Conservation (phyloP, 352 stramenopile genomes). For the Phytophthora hybrid region DNA sequence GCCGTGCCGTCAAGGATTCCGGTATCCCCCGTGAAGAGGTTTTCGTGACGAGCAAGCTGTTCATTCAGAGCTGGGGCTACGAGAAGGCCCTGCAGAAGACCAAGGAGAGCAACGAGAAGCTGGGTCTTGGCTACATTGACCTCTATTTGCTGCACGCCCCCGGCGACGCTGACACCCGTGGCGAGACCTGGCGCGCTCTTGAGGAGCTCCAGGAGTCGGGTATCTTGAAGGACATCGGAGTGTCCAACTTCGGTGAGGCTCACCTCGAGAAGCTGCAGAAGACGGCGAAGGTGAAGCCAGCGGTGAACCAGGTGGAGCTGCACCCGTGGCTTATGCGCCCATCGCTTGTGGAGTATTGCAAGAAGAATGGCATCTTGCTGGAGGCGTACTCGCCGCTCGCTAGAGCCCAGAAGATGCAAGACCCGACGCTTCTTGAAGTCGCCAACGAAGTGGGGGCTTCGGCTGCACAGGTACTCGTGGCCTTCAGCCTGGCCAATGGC, state of each 20-base stretch:
- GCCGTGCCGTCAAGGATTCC: conserved; percentile 71
- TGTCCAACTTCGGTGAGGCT: conserved; percentile 90
- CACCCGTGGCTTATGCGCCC: conserved; percentile 73
- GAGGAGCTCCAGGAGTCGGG: conserved; percentile 62
- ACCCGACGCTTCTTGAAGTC: conserved; percentile 43
- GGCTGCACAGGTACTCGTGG: conserved; percentile 60
- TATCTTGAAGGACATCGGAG: conserved; percentile 82
- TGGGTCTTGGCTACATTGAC: conserved; percentile 85
- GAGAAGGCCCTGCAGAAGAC: conserved; percentile 63
- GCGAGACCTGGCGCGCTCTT: conserved; percentile 61
- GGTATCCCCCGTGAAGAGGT: conserved; percentile 74
- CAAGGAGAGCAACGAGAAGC: conserved; percentile 55
- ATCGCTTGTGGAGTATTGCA: conserved; percentile 70
- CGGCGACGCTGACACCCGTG: conserved; percentile 46
- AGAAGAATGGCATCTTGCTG: conserved; percentile 54
- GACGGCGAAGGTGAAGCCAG: conserved; percentile 60
- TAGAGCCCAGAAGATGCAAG: conserved; percentile 6
- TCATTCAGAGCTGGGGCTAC: conserved; percentile 67
- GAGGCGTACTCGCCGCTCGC: conserved; percentile 71
- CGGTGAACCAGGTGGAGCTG: conserved; percentile 87
- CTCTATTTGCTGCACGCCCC: conserved; percentile 81
- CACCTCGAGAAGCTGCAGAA: conserved; percentile 85
- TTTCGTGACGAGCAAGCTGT: conserved; percentile 89
- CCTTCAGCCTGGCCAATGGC: conserved; percentile 59
- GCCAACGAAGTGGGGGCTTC: conserved; percentile 41